Conservation (phyloP, 495 filamentous ascomycete genomes). For the Thozetella sp. region DNA sequence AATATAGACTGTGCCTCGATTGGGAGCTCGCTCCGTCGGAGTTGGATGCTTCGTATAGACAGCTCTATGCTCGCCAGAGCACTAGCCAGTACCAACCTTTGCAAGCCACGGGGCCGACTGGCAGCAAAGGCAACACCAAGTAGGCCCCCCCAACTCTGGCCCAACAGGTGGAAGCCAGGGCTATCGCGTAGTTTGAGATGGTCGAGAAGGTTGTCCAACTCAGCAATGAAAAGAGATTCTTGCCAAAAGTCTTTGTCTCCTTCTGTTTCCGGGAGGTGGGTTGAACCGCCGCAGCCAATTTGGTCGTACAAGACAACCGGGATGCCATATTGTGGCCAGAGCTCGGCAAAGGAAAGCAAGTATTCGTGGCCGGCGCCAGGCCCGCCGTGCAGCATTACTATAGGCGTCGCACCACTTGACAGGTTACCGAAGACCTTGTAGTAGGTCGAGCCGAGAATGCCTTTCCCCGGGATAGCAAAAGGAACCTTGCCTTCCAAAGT, state of each 20-base stretch:
- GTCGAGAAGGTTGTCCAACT: conserved; percentile 48
- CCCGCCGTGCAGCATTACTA: conserved; percentile 44
- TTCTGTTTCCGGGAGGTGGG: conserved; percentile 39
- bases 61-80: conserved; percentile 32
- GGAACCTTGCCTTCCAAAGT: neutral
- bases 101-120: conserved; percentile 37
- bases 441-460: conserved; percentile 24
- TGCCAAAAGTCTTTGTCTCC: conserved; percentile 48
- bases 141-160: conserved; percentile 52
- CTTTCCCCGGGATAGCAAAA: neutral
- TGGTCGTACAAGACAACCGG: conserved; percentile 57
- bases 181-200: conserved; percentile 25
- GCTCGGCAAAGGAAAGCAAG: conserved; percentile 32
- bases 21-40: conserved; percentile 36
- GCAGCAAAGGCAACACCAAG: conserved; percentile 34
- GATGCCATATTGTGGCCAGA: too few relatives aligned
- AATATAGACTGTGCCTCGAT: conserved; percentile 26
- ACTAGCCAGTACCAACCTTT: conserved; percentile 42
- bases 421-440: conserved; percentile 32
- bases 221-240: conserved; percentile 42
- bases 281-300: conserved; percentile 43
- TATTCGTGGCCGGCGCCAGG: conserved; percentile 45
- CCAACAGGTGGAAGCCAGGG: conserved; percentile 37
- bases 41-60: conserved; percentile 23
- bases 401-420: conserved; percentile 17